A percentile compares a stretch with the other conserved stretches of the same genome.
phyloP scores from a whole-genome alignment of 495 filamentous ascomycete genomes.

The Stereocaulon alpinum region DNA sequence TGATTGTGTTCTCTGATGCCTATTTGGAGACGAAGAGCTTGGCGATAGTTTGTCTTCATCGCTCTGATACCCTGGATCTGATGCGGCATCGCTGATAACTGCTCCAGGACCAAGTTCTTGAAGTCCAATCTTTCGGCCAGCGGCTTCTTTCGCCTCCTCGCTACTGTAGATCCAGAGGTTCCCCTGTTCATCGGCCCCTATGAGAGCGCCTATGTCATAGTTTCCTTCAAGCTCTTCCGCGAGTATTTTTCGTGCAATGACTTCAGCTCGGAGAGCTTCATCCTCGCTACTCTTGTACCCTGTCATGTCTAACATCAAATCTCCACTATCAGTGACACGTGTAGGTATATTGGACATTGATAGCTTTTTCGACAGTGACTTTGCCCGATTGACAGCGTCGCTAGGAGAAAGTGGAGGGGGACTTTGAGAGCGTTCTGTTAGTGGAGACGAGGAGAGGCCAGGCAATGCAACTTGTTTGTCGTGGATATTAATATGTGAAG shows the following conservation, averaged over 20 bases:
- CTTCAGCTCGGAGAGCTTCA: slow-evolving; percentile 80
- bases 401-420: slow-evolving; percentile 63
- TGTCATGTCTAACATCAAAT: slow-evolving; percentile 97
- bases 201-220: slow-evolving; percentile 91
- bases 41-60: slow-evolving; percentile 46
- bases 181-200: slow-evolving; percentile 87
- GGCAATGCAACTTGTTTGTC: slow-evolving; percentile 29
- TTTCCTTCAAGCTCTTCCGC: slow-evolving; percentile 87
- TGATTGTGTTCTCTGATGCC: slow-evolving; percentile 53
- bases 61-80: slow-evolving; percentile 90
- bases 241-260: slow-evolving; percentile 91
- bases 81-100: slow-evolving; percentile 61
- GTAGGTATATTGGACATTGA: slow-evolving; percentile 84
- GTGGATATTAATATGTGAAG: slow-evolving; percentile 20
- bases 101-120: slow-evolving; percentile 43
- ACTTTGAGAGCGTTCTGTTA: slow-evolving; percentile 53
- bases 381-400: slow-evolving; percentile 75
- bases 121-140: slow-evolving; percentile 42
- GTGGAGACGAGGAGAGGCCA: slow-evolving; percentile 13
- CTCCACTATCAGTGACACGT: slow-evolving; percentile 83
- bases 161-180: slow-evolving; percentile 99
- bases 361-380: slow-evolving; percentile 77
- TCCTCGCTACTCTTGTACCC: slow-evolving; percentile 90
- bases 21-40: slow-evolving; percentile 30
- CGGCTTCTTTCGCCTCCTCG: slow-evolving; percentile 83